Conservation (phyloP, 129 eudicot species). For the Arctium lappa region DNA sequence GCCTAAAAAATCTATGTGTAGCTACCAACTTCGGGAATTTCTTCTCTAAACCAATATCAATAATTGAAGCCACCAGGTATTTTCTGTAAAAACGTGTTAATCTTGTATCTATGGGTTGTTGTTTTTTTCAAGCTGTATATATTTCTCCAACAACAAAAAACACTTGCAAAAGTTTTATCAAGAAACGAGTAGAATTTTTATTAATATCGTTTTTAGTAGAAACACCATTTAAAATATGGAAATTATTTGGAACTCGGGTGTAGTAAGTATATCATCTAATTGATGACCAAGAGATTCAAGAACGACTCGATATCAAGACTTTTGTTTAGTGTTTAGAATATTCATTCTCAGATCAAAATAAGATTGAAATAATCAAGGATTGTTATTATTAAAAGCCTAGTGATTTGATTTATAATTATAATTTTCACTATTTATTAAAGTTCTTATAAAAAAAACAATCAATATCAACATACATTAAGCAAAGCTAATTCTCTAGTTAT, state of each 20-base stretch:
- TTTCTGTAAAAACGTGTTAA: constrained; percentile 34
- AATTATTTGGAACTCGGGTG: neutral
- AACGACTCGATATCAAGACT: neutral
- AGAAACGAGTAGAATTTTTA: neutral
- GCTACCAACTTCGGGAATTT: constrained; percentile 10
- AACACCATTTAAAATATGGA: neutral
- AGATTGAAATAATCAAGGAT: neutral
- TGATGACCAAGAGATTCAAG: neutral
- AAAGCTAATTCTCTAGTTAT: too few relatives aligned
- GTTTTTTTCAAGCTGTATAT: neutral
- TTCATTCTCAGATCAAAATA: too few relatives aligned
- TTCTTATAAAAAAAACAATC: too few relatives aligned
- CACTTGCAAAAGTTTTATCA: too few relatives aligned
- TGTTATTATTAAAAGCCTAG: neutral
- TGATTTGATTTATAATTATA: neutral
- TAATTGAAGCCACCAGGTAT: constrained; percentile 22
- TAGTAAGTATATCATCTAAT: neutral
- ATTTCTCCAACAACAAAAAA: neutral
- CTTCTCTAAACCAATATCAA: constrained; percentile 3
- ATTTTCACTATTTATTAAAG: too few relatives aligned
- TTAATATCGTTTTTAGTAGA: neutral
- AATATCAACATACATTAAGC: too few relatives aligned
- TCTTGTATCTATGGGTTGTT: constrained; percentile 23
- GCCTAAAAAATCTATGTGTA: constrained; percentile 8
- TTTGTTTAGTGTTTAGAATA: neutral